phyloP scores from a whole-genome alignment of 2,329 filamentous ascomycete genomes.

The Pseudogymnoascus sp. region DNA sequence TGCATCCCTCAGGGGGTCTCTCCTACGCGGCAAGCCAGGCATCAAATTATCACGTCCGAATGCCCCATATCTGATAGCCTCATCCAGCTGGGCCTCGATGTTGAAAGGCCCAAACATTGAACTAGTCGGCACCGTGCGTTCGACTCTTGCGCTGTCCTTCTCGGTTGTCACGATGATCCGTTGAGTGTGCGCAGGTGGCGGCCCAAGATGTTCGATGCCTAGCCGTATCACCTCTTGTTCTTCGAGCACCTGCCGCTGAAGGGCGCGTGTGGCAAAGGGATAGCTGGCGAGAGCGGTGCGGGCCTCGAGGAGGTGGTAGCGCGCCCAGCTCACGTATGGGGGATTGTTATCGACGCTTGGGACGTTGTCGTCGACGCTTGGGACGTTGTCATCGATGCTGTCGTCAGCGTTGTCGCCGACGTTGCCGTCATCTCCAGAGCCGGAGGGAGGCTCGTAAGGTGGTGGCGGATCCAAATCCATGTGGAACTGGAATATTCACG shows the following conservation, averaged over 20 bases:
- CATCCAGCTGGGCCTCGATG: background rate
- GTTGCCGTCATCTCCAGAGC: background rate
- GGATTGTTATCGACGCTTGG: background rate
- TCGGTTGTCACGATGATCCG: background rate
- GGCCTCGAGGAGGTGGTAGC: background rate
- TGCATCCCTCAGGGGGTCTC: background rate
- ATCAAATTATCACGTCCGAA: background rate
- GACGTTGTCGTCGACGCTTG: background rate
- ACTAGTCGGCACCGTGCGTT: background rate
- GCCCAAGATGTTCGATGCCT: background rate
- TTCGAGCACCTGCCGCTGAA: slow-evolving; percentile 1
- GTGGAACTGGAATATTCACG: background rate
- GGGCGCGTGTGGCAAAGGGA: background rate
- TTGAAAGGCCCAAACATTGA: background rate
- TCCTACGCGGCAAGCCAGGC: background rate
- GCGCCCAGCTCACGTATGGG: background rate
- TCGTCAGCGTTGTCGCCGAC: no score
- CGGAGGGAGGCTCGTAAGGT: background rate
- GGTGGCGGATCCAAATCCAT: slow-evolving; percentile 1
- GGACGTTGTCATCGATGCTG: background rate
- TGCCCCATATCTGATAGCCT: background rate
- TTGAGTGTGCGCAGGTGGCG: background rate
- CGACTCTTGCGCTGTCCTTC: background rate
- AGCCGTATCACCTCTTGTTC: background rate
- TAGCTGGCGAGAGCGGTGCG: background rate